Conservation (phyloP, 768 basidiomycete species). For the Tylopilus plumbeoviolaceoides region DNA sequence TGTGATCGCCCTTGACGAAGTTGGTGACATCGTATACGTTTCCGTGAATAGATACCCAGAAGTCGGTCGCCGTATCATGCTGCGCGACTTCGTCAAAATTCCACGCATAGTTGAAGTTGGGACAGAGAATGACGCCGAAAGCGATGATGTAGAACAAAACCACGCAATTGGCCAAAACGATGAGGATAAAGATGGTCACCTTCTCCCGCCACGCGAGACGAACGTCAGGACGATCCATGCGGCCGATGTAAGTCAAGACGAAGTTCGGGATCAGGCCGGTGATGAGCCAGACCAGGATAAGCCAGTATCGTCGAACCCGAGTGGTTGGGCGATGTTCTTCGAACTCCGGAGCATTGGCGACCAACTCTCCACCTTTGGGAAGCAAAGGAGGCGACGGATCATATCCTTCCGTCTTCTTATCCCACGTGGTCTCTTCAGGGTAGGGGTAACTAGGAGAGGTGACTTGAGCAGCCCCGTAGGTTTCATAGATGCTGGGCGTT, state of each 20-base stretch:
- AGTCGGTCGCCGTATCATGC: conserved; percentile 49
- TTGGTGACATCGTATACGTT: conserved; percentile 59
- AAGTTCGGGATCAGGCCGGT: conserved; percentile 59
- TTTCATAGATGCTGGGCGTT: conserved; percentile 27
- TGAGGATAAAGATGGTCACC: conserved; percentile 58
- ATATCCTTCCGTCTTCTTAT: conserved; percentile 37
- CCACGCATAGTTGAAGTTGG: conserved; percentile 60
- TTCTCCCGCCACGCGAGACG: conserved; percentile 71
- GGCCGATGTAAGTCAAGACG: conserved; percentile 44
- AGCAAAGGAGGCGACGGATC: conserved; percentile 29
- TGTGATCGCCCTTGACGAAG: conserved; percentile 59
- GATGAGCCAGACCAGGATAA: conserved; percentile 46
- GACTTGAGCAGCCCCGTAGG: conserved; percentile 20
- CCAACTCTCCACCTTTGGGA: conserved; percentile 35
- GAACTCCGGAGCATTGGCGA: conserved; percentile 44
- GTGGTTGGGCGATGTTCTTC: conserved; percentile 56
- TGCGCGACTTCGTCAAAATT: conserved; percentile 44
- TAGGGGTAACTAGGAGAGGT: conserved; percentile 25
- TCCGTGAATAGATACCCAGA: conserved; percentile 61
- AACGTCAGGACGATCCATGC: conserved; percentile 67
- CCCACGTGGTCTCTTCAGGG: conserved; percentile 39
- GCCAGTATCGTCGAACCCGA: conserved; percentile 54
- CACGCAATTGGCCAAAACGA: conserved; percentile 47
- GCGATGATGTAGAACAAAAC: conserved; percentile 66
- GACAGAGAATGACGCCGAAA: conserved; percentile 60